phyloP scores from a whole-genome alignment of 2,329 filamentous ascomycete genomes.

The Aspergillus phoenicis region DNA sequence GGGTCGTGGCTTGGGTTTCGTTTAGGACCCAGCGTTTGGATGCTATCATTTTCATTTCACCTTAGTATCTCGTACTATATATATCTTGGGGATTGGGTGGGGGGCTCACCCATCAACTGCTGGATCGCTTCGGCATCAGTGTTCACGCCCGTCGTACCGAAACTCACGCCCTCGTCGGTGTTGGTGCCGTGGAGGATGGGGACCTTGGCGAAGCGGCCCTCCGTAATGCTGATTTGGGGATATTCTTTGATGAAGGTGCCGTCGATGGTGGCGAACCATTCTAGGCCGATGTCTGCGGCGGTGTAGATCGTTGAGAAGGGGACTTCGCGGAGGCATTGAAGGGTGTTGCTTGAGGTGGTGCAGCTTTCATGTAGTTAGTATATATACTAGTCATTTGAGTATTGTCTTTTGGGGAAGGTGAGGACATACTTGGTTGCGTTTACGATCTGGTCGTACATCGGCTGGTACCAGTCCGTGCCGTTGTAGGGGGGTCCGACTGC shows the following conservation, averaged over 20 bases:
- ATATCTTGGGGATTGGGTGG: slow-evolving; percentile 23
- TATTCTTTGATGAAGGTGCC: slow-evolving; percentile 59
- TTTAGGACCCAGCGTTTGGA: slow-evolving; percentile 34
- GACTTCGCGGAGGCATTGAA: slow-evolving; percentile 33
- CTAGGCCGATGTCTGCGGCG: slow-evolving; percentile 29
- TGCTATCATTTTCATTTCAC: slow-evolving; percentile 17
- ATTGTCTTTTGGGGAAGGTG: background rate
- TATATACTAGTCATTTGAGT: background rate
- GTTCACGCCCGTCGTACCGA: slow-evolving; percentile 56
- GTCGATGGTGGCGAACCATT: slow-evolving; percentile 53
- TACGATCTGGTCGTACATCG: slow-evolving; percentile 36
- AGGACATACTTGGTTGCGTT: slow-evolving; percentile 26
- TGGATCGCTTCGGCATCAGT: slow-evolving; percentile 55
- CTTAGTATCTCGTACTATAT: background rate
- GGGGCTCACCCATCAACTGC: slow-evolving; percentile 29
- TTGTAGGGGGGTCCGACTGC: slow-evolving; percentile 36
- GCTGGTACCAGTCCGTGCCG: slow-evolving; percentile 37
- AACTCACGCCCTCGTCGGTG: slow-evolving; percentile 65
- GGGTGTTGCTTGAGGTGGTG: slow-evolving; percentile 27
- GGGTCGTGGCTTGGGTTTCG: slow-evolving; percentile 32
- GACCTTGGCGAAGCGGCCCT: slow-evolving; percentile 63
- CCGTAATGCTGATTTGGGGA: slow-evolving; percentile 56
- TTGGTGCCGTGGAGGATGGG: slow-evolving; percentile 66
- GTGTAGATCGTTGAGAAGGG: slow-evolving; percentile 29
- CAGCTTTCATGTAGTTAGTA: slow-evolving; percentile 23